Evolutionary conservation across 75 land plant species (phyloP), one percentile per base, ranked within the genome.

Genomic region (Pseudotsuga menziesii): DNA sequence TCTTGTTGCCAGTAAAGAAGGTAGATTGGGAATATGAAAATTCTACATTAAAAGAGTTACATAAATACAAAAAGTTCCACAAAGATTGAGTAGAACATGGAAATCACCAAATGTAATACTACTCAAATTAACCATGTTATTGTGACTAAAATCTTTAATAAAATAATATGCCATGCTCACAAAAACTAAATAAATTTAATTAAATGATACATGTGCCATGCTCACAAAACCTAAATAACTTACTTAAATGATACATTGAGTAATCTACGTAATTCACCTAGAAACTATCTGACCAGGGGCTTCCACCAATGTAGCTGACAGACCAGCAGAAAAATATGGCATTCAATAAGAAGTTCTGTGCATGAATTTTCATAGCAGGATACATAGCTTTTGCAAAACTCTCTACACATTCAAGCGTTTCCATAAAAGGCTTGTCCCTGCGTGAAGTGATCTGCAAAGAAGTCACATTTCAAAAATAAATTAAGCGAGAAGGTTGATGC

Each of bases 321-420:
- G 87, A 58, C 99, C 95, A 78, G 86, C 75, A 77, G 82, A 79
- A 78, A 78, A 97, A 97, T 93, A 97, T 94, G 15, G 85, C 83
- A 87, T 97, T 98, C 62, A 97, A 77, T 58, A 94, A 85, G 48
- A 44, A 44, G 74, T 89, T 81, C 26, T 96, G 93, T 36, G 92
- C 88, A 85, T 94, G 77, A 73, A 89, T 77, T 72, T 97, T 93
- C 88, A 94, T 87, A 22, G 84, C 83, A 71, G 92, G 79, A 3
- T 98, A 98, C 90, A 97, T 87, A 20, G 99, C 95, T 82, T 87
- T 88, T 27, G 99, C 91, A 76, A 97, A 86, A 74, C 83, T 92
- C 67, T 98, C 98, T 56, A 97, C 87, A 85, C 94, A 97, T 29
- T 89, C 89, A 58, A 94, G 73, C n/a, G 99, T 98, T 85, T 92